phyloP scores from a whole-genome alignment of 106 monocot species.

The Dendrobium huoshanense region DNA sequence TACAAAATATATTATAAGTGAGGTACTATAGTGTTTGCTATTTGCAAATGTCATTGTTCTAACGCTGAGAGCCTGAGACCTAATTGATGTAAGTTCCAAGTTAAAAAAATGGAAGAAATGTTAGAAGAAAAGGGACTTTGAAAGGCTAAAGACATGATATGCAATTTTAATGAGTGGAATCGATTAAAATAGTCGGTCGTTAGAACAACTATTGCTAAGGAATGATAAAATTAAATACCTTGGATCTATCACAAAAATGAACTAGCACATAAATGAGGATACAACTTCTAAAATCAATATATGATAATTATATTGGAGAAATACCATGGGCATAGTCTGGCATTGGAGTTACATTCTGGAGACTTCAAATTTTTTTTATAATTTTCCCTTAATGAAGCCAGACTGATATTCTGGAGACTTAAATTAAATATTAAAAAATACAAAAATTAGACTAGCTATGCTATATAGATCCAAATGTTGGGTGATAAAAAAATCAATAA shows the following conservation, averaged over 20 bases:
- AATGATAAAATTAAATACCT: neutral
- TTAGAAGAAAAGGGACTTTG: neutral
- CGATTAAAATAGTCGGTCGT: too few species aligned
- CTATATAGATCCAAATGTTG: neutral
- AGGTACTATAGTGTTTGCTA: neutral
- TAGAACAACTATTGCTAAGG: neutral
- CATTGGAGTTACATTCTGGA: too few species aligned
- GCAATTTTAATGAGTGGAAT: too few species aligned
- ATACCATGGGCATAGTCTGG: too few species aligned
- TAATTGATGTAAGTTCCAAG: neutral
- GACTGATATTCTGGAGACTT: too few species aligned
- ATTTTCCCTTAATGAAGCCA: too few species aligned
- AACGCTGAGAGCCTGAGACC: neutral
- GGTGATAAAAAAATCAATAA: neutral
- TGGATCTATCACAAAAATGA: neutral
- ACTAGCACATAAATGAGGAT: neutral
- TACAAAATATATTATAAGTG: neutral
- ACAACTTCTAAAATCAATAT: too few species aligned
- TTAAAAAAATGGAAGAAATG: neutral
- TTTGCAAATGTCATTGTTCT: neutral
- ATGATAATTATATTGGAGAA: too few species aligned
- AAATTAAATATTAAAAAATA: too few species aligned
- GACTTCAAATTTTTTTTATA: too few species aligned
- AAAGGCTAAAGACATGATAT: too few species aligned
- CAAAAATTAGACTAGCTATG: neutral